A percentile compares a stretch with the other conserved stretches of the same genome.
Evolutionary conservation across 257 asterid genomes (phyloP).

Genomic region (Lycium ferocissimum): DNA sequence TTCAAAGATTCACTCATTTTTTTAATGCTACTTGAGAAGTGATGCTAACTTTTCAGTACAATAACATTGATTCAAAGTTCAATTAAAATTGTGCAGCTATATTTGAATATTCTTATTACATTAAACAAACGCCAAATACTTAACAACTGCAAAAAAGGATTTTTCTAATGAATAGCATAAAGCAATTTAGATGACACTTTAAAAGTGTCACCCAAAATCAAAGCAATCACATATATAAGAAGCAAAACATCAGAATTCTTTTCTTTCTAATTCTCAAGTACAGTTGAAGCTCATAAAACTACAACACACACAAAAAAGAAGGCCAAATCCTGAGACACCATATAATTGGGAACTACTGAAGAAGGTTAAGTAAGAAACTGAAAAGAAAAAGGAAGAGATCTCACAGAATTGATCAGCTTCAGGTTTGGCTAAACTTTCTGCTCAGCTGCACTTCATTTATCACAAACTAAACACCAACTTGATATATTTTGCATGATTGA

Average conservation of each 20-base stretch:
- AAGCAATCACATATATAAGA: not conserved
- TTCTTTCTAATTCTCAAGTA: not conserved
- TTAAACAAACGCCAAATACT: not conserved
- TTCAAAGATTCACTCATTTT: not conserved
- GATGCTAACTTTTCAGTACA: too few species aligned
- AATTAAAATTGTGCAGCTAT: conserved; percentile 5
- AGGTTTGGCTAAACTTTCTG: not conserved
- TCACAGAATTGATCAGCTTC: not conserved
- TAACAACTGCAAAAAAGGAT: conserved; percentile 5
- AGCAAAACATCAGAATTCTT: not conserved
- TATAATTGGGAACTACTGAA: not conserved
- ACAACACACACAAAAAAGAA: not conserved
- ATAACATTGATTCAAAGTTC: not conserved
- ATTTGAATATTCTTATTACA: not conserved
- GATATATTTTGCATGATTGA: too few species aligned
- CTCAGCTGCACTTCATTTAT: not conserved
- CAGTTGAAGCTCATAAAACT: not conserved
- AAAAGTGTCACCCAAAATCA: not conserved
- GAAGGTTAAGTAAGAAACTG: not conserved
- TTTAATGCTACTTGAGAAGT: too few species aligned
- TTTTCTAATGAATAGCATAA: not conserved
- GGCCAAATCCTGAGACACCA: not conserved
- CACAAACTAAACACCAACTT: not conserved
- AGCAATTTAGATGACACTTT: not conserved
- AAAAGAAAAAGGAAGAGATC: not conserved